phyloP scores from a whole-genome alignment of 2,329 filamentous ascomycete species.

The Tolypocladium tundrense region DNA sequence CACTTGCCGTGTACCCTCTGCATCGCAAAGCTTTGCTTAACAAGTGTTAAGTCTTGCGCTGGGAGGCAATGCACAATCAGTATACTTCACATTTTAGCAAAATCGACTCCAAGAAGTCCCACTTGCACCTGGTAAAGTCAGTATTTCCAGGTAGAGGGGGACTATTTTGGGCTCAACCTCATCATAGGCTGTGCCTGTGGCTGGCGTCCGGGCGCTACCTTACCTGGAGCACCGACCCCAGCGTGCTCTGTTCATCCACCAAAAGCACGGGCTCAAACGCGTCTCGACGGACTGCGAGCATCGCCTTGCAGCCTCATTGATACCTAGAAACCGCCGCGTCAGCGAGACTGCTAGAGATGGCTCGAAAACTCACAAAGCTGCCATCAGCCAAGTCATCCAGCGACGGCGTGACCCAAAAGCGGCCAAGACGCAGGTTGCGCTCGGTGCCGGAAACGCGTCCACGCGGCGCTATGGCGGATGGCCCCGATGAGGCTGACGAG shows the following conservation, averaged over 20 bases:
- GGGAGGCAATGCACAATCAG: too few relatives aligned
- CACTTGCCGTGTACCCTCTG: too few relatives aligned
- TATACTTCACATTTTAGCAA: too few relatives aligned
- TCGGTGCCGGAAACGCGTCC: not conserved
- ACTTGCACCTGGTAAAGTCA: too few relatives aligned
- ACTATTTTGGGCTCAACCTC: too few relatives aligned
- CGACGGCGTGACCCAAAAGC: not conserved
- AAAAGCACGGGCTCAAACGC: not conserved
- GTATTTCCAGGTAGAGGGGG: too few relatives aligned
- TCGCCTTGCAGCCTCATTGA: not conserved
- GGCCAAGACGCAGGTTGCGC: not conserved
- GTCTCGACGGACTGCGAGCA: not conserved
- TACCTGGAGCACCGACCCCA: too few relatives aligned
- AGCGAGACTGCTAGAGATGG: not conserved
- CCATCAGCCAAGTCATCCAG: not conserved
- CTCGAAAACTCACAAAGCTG: not conserved
- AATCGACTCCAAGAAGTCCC: too few relatives aligned
- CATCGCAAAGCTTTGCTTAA: too few relatives aligned
- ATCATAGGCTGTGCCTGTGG: too few relatives aligned
- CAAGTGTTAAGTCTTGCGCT: too few relatives aligned
- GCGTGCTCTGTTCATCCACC: not conserved
- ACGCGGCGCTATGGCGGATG: not conserved
- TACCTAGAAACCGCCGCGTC: not conserved
- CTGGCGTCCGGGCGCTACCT: too few relatives aligned
- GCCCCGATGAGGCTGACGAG: not conserved